These are phyloP conservation scores for Sambucus nigra DNA, from an alignment of 129 eudicot genomes.

Conservation along the genomic window DNA sequence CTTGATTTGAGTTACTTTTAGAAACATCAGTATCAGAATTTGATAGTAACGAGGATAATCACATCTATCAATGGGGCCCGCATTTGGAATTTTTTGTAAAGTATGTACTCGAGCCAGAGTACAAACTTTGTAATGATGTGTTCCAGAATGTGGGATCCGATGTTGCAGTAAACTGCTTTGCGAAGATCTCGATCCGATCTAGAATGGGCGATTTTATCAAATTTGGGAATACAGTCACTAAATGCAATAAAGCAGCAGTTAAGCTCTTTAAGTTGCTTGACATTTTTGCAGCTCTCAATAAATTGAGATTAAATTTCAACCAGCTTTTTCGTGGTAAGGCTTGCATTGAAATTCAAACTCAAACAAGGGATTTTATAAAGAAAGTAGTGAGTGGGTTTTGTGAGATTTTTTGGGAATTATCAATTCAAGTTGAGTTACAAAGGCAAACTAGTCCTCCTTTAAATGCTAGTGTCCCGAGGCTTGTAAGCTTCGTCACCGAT, in stretches of 20 bases:
- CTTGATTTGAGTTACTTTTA: conserved; percentile 47
- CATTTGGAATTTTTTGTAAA: conserved; percentile 66
- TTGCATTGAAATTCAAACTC: conserved; percentile 46
- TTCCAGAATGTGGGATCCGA: conserved; percentile 24
- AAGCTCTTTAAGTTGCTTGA: conserved; percentile 65
- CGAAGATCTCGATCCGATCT: conserved; percentile 38
- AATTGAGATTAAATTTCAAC: conserved; percentile 59
- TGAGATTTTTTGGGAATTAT: conserved; percentile 58
- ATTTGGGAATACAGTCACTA: conserved; percentile 47
- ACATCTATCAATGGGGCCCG: conserved; percentile 54
- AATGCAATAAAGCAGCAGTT: conserved; percentile 68
- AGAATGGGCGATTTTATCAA: conserved; percentile 47
- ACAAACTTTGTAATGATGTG: conserved; percentile 37
- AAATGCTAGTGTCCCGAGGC: conserved; percentile 63
- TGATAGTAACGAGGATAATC: conserved; percentile 32
- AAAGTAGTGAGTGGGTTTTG: conserved; percentile 51
- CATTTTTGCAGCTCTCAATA: conserved; percentile 44
- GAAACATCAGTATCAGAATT: conserved; percentile 41
- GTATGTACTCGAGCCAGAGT: conserved; percentile 47
- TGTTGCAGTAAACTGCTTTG: conserved; percentile 38
- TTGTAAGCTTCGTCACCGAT: conserved; percentile 50
- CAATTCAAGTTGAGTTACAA: conserved; percentile 59
- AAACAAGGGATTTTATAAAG: conserved; percentile 61
- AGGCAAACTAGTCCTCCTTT: conserved; percentile 47
- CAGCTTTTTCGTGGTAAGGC: conserved; percentile 46